Base-by-base conservation (phyloP, 192 early-diverging fungal genomes). In the Coemansia guatemalensis region DNA sequence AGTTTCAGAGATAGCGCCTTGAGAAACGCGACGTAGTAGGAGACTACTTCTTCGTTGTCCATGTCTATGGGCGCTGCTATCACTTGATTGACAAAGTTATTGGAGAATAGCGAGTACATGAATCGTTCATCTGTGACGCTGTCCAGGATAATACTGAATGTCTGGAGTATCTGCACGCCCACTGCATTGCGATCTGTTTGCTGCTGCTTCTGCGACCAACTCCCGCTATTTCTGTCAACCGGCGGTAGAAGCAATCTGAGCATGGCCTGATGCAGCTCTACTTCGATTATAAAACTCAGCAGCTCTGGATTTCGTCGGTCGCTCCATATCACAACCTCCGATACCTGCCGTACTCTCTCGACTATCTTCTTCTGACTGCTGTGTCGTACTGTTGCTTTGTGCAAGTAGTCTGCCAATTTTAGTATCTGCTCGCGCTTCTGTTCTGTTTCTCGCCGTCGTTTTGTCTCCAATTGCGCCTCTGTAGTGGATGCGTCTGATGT, bases 1-100 rank as follows among this genome's bases (percentile, higher is more conserved):
- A 91, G 80, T 56, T 85, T 85, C 52, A 87, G 73, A 20, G 87
- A 88, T 44, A 91, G 70, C 18, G 88, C 88, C 58, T 89, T 88
- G 59, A 91, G 81, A 8, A 91, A 83, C 9, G 86, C 85, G 48
- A 88, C 84, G 66, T 86, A 92, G 60, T 88, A 88, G 0, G 82
- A 79, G 58, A 89, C 71, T 26, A 87, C 83, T 62, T 92, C 89
- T 20, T 88, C 88, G 69, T 85, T 87, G n/a, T 75, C 78, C 51
- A 83, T 62, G 58, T 89, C 84, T 21, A 86, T 74, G 4, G 83
- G 76, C 23, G 84, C 68, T 8, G 67, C 67, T 27, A 92, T 88
- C 5, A 92, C 74, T 49, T 82, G 56, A 66, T 92, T 92, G 54
- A 92, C 86, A 72, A 88, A 89, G 72, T 90, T 90, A 65, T 88